phyloP scores from a whole-genome alignment of 1,284 basidiomycete species.

The Veloboletus limbatus region DNA sequence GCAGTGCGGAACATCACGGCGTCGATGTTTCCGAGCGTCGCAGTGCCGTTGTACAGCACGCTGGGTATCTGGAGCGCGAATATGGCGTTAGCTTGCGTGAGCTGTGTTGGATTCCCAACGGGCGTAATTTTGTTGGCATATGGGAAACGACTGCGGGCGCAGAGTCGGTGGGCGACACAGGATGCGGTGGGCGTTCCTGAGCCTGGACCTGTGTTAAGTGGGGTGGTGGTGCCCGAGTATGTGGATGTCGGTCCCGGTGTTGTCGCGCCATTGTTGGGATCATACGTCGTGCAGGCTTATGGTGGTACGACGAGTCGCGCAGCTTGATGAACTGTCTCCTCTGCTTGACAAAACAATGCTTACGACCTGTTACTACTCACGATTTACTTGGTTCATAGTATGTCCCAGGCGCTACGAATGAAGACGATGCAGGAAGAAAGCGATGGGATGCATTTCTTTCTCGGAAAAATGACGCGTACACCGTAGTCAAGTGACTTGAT shows the following conservation, averaged over 20 bases:
- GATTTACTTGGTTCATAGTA: no score
- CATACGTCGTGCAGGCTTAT: conserved; percentile 9
- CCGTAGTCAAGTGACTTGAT: no score
- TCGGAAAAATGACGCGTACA: no score
- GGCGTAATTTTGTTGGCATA: conserved; percentile 21
- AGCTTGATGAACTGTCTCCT: conserved; percentile 1
- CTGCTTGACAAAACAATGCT: not conserved
- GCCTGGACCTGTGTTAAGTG: not conserved
- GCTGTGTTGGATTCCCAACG: conserved; percentile 24
- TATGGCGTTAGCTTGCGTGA: conserved; percentile 20
- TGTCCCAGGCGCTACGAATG: no score
- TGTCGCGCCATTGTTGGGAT: conserved; percentile 17
- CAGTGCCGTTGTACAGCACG: conserved; percentile 21
- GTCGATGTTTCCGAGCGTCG: conserved; percentile 25
- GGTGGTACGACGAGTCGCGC: conserved; percentile 12
- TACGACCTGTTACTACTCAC: not conserved
- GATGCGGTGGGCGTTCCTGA: conserved; percentile 6
- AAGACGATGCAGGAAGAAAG: no score
- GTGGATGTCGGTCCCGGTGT: not conserved
- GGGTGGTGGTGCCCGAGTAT: not conserved
- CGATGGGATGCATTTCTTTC: no score
- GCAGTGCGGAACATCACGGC: conserved; percentile 23
- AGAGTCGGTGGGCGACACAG: conserved; percentile 28
- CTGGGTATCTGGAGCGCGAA: conserved; percentile 23
- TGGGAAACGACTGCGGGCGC: conserved; percentile 21